phyloP scores from a whole-genome alignment of 176 grass and related monocot species.

The Zoysia pacifica region DNA sequence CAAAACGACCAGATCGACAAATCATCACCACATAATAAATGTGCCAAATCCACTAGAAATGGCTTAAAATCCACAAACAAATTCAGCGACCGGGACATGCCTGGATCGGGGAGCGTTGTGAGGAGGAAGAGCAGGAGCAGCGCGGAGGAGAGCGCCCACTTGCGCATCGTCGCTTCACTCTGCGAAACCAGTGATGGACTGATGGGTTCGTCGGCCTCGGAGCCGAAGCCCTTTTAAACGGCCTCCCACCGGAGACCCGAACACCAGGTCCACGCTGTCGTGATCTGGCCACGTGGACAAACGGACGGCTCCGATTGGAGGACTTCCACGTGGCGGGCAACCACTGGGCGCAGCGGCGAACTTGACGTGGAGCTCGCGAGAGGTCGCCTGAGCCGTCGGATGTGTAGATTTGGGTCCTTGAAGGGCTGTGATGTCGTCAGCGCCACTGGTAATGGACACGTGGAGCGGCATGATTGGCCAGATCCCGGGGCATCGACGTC shows the following conservation, averaged over 20 bases:
- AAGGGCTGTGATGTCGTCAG: slow-evolving; percentile 28
- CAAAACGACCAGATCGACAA: neutral
- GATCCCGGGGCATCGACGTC: slow-evolving; percentile 28
- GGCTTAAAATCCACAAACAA: neutral
- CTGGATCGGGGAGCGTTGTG: slow-evolving; percentile 74
- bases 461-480: slow-evolving; percentile 17
- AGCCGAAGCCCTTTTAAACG: slow-evolving; percentile 29
- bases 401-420: neutral
- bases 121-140: slow-evolving; percentile 87
- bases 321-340: neutral
- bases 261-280: slow-evolving; percentile 28
- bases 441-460: neutral
- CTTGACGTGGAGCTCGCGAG: slow-evolving; percentile 53
- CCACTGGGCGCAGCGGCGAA: slow-evolving; percentile 9
- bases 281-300: slow-evolving; percentile 54
- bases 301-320: slow-evolving; percentile 33
- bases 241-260: neutral
- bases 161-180: slow-evolving; percentile 68
- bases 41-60: neutral
- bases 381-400: slow-evolving; percentile 39
- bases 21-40: neutral
- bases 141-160: slow-evolving; percentile 71
- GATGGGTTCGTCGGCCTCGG: neutral
- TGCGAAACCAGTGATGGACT: slow-evolving; percentile 2
- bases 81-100: slow-evolving; percentile 23